Percentiles rank a stretch among this genome's conserved stretches.
These are phyloP conservation scores for Microthlaspi erraticum DNA, from an alignment of 345 rosid genomes.

Conservation along the genomic window DNA sequence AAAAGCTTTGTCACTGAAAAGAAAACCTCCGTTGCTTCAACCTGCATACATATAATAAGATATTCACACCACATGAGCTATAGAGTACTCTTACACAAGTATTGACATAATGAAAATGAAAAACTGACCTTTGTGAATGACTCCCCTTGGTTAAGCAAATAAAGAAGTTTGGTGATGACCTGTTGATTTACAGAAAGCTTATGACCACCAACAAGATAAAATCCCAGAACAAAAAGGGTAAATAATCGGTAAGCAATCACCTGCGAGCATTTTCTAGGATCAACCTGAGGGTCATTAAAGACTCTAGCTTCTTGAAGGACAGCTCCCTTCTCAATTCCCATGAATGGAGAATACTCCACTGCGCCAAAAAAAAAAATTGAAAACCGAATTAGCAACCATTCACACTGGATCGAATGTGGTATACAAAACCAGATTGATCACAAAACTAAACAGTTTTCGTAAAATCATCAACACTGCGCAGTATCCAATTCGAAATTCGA, in stretches of 20 bases:
- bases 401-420: slow-evolving; percentile 26
- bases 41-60: slow-evolving; percentile 45
- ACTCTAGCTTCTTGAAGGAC: slow-evolving; percentile 99
- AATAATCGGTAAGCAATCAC: slow-evolving; percentile 41
- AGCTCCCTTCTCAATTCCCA: slow-evolving; percentile 98
- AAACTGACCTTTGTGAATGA: slow-evolving; percentile 77
- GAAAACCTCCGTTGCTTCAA: slow-evolving; percentile 96
- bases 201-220: slow-evolving; percentile 23
- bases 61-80: slow-evolving; percentile 4
- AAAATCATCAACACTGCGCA: no score
- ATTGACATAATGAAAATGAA: slow-evolving; percentile 8
- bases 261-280: slow-evolving; percentile 98
- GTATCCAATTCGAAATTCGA: neutral
- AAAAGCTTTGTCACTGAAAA: slow-evolving; percentile 96
- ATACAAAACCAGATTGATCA: slow-evolving; percentile 12
- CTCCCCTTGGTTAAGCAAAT: slow-evolving; percentile 96
- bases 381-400: neutral
- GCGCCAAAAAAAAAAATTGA: neutral
- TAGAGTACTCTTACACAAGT: neutral
- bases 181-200: slow-evolving; percentile 35
- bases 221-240: neutral
- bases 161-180: slow-evolving; percentile 97
- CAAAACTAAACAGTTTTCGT: no score
- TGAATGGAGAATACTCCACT: slow-evolving; percentile 93
- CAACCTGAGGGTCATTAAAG: slow-evolving; percentile 97